These are phyloP conservation scores for Thielaviopsis euricoi DNA, from an alignment of 2,329 filamentous ascomycete genomes.

Conservation along the genomic window DNA sequence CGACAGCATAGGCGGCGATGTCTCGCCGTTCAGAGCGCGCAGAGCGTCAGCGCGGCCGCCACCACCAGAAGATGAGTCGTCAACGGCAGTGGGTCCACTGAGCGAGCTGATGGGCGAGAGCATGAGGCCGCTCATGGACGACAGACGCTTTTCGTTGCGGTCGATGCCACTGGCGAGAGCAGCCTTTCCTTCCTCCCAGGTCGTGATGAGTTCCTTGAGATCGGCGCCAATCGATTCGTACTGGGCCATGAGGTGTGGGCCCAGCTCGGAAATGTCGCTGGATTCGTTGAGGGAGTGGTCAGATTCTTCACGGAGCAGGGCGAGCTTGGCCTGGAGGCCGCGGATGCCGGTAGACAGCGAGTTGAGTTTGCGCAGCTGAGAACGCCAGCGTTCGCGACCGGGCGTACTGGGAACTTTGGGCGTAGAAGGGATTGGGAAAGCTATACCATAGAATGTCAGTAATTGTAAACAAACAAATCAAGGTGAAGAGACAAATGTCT, in stretches of 20 bases:
- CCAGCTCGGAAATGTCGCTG: conserved; percentile 56
- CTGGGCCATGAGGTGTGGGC: conserved; percentile 63
- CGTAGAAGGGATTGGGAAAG: conserved; percentile 36
- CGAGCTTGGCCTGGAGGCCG: conserved; percentile 85
- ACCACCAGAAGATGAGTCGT: conserved; percentile 21
- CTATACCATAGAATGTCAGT: conserved; percentile 18
- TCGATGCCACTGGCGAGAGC: conserved; percentile 69
- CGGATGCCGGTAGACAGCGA: conserved; percentile 80
- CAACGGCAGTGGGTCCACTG: conserved; percentile 49
- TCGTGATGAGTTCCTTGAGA: conserved; percentile 59
- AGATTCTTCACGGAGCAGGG: conserved; percentile 78
- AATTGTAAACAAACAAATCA: conserved; percentile 8
- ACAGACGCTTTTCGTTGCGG: conserved; percentile 56
- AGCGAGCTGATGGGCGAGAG: conserved; percentile 43
- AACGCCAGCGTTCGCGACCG: conserved; percentile 66
- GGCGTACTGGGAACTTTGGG: conserved; percentile 49
- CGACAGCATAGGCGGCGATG: conserved; percentile 30
- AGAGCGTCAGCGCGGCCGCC: conserved; percentile 43
- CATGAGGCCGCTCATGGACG: conserved; percentile 38
- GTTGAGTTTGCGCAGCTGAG: conserved; percentile 75
- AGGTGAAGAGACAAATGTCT: too few relatives aligned
- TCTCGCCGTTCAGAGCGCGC: conserved; percentile 60
- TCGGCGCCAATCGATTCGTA: conserved; percentile 92
- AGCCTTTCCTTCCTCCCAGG: conserved; percentile 80
- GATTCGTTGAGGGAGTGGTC: conserved; percentile 62